A percentile compares a stretch with the other conserved stretches of the same genome.
These are phyloP conservation scores for Colletotrichum sp. DNA, from an alignment of 2,329 filamentous ascomycete species.

Conservation along the genomic window DNA sequence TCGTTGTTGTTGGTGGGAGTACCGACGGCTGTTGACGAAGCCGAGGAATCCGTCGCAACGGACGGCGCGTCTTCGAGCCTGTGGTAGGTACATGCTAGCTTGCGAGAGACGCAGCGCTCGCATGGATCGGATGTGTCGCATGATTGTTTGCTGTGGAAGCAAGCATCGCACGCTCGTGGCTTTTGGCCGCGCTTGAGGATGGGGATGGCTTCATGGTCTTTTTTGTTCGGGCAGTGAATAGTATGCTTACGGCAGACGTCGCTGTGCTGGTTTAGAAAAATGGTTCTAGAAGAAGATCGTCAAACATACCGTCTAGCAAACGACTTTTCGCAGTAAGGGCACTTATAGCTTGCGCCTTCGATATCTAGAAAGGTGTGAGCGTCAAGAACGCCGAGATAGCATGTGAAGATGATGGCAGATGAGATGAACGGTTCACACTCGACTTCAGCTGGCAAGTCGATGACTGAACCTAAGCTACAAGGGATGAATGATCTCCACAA, in stretches of 20 bases:
- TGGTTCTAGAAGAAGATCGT: neutral
- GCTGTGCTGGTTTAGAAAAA: neutral
- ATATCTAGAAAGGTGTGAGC: slow-evolving; percentile 4
- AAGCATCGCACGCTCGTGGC: slow-evolving; percentile 31
- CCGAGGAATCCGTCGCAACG: neutral
- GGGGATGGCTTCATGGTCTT: slow-evolving; percentile 11
- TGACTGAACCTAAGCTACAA: neutral
- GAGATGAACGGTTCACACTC: neutral
- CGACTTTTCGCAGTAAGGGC: slow-evolving; percentile 24
- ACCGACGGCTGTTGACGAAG: neutral
- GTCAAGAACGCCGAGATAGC: neutral
- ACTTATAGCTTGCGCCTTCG: slow-evolving; percentile 16
- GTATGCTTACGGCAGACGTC: slow-evolving; percentile 32
- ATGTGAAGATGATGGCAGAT: neutral
- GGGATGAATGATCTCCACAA: neutral
- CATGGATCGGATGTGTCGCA: slow-evolving; percentile 31
- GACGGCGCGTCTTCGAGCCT: neutral
- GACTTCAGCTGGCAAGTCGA: neutral
- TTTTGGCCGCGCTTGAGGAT: slow-evolving; percentile 31
- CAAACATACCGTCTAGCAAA: slow-evolving; percentile 24
- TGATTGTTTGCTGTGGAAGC: slow-evolving; percentile 31
- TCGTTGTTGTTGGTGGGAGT: neutral
- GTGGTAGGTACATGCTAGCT: slow-evolving; percentile 24
- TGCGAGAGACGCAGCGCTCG: slow-evolving; percentile 26
- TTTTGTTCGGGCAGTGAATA: slow-evolving; percentile 24